Evolutionary conservation across 352 stramenopile species (phyloP), one percentile per base, ranked within the genome.

Genomic region (Globisporangium ultimum): DNA sequence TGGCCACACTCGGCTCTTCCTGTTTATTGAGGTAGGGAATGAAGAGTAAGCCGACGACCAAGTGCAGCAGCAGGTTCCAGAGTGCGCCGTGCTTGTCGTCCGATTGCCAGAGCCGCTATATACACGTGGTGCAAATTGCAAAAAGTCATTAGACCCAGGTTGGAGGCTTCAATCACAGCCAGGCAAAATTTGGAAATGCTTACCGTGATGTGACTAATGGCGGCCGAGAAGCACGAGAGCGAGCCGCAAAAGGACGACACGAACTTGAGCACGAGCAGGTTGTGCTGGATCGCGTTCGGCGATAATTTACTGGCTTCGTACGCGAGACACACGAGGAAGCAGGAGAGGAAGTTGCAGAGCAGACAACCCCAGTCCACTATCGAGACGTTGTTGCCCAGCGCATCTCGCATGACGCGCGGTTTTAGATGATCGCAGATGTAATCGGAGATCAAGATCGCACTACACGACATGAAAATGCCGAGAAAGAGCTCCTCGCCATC

Each of bases 241-340:
- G 80, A 90, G 17, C 80, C 80, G 57, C 80, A 90, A 32, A 90
- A 90, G 4, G 80, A 90, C 17, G 74, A 87, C n/a, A 88, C 80
- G 63, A 90, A 90, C 65, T 90, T 90, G 58, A 84, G 64, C 18
- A 80, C 69, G 6, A 88, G 65, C 17, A 90, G 53, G 28, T 88
- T 88, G 45, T 84, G 74, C 13, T 66, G 73, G 45, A 87, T 48
- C 6, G 57, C 59, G 7, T 53, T 63, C 1, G 76, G 59, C 11
- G 77, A 78, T 28, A 87, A 58, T 15, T 75, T 67, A 34, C 68
- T 88, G 24, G 76, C 48, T 42, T 76, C 73, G 48, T 90, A 90
- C 1, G 78, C 74, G 15, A 74, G 22, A 18, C 74, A 78, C 40
- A 76, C 64, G 24, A 89, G 57, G 13, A 85, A 34, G 28, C 68